Percentiles rank a stretch among this genome's conserved stretches.
Conservation (phyloP, 345 rosid species). For the Melaleuca quinquenervia region DNA sequence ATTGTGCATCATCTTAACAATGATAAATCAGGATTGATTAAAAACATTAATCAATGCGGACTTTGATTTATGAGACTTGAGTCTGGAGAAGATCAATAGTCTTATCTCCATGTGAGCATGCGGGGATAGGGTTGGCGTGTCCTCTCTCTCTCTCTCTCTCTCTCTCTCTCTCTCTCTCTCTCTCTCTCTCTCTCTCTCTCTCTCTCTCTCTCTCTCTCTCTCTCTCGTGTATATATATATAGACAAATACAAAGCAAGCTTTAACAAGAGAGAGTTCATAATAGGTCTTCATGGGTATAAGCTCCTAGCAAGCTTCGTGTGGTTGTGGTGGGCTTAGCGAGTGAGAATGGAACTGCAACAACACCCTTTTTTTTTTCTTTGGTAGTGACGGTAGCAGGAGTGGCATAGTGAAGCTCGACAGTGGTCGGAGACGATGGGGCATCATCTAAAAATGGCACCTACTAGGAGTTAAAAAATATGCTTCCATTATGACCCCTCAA, state of each 20-base stretch:
- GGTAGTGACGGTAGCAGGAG: too few species aligned
- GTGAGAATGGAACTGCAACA: background rate
- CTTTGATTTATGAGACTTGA: background rate
- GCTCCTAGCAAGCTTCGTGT: background rate
- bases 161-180: too few species aligned
- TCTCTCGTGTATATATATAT: too few species aligned
- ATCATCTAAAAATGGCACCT: too few species aligned
- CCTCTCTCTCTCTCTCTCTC: too few species aligned
- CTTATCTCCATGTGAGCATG: background rate
- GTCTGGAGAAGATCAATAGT: background rate
- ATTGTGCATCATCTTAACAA: background rate
- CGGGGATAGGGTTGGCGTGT: background rate
- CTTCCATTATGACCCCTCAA: too few species aligned
- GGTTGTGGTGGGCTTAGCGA: background rate
- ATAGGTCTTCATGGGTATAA: background rate
- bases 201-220: background rate
- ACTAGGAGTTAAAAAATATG: too few species aligned
- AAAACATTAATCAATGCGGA: background rate
- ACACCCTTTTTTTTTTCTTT: background rate
- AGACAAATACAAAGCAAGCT: background rate
- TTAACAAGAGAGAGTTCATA: background rate
- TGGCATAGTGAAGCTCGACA: too few species aligned
- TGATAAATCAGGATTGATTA: background rate
- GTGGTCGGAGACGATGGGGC: too few species aligned
- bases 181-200: too few species aligned